A percentile compares a stretch with the other conserved stretches of the same genome.
phyloP scores from a whole-genome alignment of 352 stramenopile species.

The Phytophthora cactorum region DNA sequence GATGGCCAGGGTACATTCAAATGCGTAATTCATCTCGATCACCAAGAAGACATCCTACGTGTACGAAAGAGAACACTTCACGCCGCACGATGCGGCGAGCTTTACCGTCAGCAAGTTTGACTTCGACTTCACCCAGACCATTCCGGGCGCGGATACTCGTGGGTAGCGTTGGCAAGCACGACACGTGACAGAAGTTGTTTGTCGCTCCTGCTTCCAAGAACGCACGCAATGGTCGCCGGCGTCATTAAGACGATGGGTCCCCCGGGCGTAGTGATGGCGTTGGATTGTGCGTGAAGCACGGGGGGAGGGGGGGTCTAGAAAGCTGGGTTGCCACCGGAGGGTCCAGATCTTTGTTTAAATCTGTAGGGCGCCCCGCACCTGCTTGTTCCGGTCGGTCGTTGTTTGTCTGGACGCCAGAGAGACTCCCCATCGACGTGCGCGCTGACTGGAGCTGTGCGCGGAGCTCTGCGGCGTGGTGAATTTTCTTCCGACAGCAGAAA shows the following conservation, averaged over 20 bases:
- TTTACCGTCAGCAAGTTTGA: conserved; percentile 24
- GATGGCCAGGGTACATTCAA: conserved; percentile 34
- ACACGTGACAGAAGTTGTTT: conserved; percentile 30
- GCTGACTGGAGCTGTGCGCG: neutral
- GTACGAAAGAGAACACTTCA: neutral
- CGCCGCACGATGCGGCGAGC: conserved; percentile 3
- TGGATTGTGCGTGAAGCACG: conserved; percentile 12
- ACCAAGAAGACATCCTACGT: conserved; percentile 26
- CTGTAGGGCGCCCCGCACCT: conserved; percentile 14
- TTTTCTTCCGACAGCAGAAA: neutral
- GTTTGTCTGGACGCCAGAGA: neutral
- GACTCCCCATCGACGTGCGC: neutral
- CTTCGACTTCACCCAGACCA: neutral
- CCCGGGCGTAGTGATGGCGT: neutral
- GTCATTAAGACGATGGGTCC: conserved; percentile 7
- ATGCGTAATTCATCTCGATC: conserved; percentile 33
- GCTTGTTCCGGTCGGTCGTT: neutral
- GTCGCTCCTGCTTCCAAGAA: conserved; percentile 34
- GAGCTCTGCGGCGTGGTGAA: neutral
- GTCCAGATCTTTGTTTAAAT: neutral
- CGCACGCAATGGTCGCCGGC: conserved; percentile 12
- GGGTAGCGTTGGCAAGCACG: neutral
- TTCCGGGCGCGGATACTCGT: neutral
- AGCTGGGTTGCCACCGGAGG: neutral
- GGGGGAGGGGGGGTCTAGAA: neutral